Evolutionary conservation across 2,329 filamentous ascomycete genomes (phyloP), one percentile per base, ranked within the genome.

Genomic region (Epicoccum sorghinum): DNA sequence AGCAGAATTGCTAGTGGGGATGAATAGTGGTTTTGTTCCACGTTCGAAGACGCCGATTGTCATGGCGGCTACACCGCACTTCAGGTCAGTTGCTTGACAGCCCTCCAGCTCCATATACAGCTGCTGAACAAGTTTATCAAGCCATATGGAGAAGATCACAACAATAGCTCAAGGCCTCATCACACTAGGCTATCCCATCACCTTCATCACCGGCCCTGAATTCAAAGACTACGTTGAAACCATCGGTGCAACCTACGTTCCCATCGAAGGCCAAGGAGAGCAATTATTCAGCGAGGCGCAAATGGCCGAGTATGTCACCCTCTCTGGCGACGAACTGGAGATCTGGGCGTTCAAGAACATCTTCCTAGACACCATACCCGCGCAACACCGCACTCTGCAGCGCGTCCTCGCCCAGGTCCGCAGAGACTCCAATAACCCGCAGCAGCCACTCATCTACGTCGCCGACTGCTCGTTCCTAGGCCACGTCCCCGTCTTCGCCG

Each of bases 401-500:
- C 57, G 52, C 12, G 66, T 71, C 1, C 75, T 58, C n/a, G 23
- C 22, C 12, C 3, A 52, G 77, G 12, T 62, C 30, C 68, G 69
- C 3, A 64, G 66, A 4, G 46, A 67, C 1, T 63, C 18, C 18
- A 18, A 77, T 18, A 53, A 57, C 2, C 71, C 74, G 2, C 53
- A 57, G 4, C 65, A 74, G 7, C 67, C 78, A 35, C 69, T 83
- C 23, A 56, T 83, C n/a, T 64, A 81, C 22, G 46, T 83, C 25
- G 67, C 69, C 25, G 80, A 83, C 58, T 67, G 68, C 4, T 61
- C 71, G 3, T 78, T 72, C 42, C 68, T 73, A 52, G 79, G 76
- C 0, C 52, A 68, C 4, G 52, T 73, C 1, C 55, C 60, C 0
- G 49, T 62, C 33, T 10, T 49, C 36, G 37, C 50, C 3, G 77